Evolutionary conservation across 1,139 yeast species (phyloP), one percentile per base, ranked within the genome.

Genomic region (Blastobotrys persicus): DNA sequence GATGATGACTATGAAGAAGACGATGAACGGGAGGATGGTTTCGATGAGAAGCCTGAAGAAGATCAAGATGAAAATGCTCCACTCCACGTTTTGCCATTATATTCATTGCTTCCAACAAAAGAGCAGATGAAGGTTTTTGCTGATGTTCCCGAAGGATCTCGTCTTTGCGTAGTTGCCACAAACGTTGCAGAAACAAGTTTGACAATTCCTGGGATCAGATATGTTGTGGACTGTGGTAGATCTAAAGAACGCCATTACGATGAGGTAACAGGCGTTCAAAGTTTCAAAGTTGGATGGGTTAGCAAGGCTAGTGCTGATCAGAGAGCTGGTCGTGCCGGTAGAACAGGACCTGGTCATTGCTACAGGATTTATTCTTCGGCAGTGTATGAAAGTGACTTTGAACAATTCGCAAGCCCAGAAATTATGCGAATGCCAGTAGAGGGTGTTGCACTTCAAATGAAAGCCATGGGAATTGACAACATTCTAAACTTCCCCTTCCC

Each of bases 301-400:
- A 85, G 96, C 35, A 89, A 94, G 61, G 98, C 99, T 0, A 86
- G 96, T 51, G 94, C 98, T 0, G 94, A 82, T 56, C 99, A 94
- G 73, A 78, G 98, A 71, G 72, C 96, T 32, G 98, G 98, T 68
- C 85, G 99, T 77, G 98, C 99, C 46, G 99, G 98, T 65, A 86
- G 99, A 79, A 92, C 98, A 0, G 98, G 98, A 0, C 98, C 98
- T 0, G 99, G 99, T 48, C 98, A 94, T 63, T 88, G 97, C 66
- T 94, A 94, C 66, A 75, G 98, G 52, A 70, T 94, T 18, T 94
- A 76, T 61, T 91, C 98, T 0, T 91, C 98, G n/a, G 98, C 98
- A 0, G 87, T 94, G 6, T 94, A 77, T 65, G 98, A 92, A 63
- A 79, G 83, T 53, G 92, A 86, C 59, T 92, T 94, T 66, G 76